Evolutionary conservation across 257 asterid species (phyloP).

Genomic region (Euphrasia confusa): DNA sequence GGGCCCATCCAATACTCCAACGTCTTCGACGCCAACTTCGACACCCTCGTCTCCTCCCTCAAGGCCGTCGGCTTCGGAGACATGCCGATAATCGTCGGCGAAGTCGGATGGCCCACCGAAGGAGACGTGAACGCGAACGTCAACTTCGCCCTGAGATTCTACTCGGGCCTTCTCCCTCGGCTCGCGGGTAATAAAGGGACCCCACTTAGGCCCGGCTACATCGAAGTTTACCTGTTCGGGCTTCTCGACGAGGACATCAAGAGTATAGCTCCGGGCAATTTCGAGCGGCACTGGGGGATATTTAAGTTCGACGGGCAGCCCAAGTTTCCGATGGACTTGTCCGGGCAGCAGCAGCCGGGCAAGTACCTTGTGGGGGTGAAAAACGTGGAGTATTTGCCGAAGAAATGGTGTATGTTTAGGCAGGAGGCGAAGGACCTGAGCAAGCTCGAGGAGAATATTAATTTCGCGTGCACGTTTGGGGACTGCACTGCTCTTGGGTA

Average conservation of each 20-base stretch:
- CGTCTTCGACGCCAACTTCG: slow-evolving; percentile 76
- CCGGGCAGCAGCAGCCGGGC: slow-evolving; percentile 40
- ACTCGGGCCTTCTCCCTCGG: slow-evolving; percentile 56
- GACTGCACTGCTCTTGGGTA: slow-evolving; percentile 77
- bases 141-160: slow-evolving; percentile 3
- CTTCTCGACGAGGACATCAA: slow-evolving; percentile 72
- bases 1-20: slow-evolving; percentile 48
- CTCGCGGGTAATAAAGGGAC: slow-evolving; percentile 65
- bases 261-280: slow-evolving; percentile 70
- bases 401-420: slow-evolving; percentile 55
- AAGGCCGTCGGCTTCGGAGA: slow-evolving; percentile 40
- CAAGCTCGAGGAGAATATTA: slow-evolving; percentile 51
- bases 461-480: slow-evolving; percentile 57
- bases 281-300: slow-evolving; percentile 85
- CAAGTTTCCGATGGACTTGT: slow-evolving; percentile 65
- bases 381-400: slow-evolving; percentile 52
- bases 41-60: slow-evolving; percentile 63
- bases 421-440: slow-evolving; percentile 44
- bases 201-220: slow-evolving; percentile 64
- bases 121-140: slow-evolving; percentile 31
- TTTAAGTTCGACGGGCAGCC: slow-evolving; percentile 78
- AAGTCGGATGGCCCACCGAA: slow-evolving; percentile 83
- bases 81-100: slow-evolving; percentile 64
- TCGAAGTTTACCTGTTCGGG: slow-evolving; percentile 71
- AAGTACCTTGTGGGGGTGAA: slow-evolving; percentile 52